These are phyloP conservation scores for Phialocephala subalpina DNA, from an alignment of 2,329 filamentous ascomycete genomes.

Conservation along the genomic window DNA sequence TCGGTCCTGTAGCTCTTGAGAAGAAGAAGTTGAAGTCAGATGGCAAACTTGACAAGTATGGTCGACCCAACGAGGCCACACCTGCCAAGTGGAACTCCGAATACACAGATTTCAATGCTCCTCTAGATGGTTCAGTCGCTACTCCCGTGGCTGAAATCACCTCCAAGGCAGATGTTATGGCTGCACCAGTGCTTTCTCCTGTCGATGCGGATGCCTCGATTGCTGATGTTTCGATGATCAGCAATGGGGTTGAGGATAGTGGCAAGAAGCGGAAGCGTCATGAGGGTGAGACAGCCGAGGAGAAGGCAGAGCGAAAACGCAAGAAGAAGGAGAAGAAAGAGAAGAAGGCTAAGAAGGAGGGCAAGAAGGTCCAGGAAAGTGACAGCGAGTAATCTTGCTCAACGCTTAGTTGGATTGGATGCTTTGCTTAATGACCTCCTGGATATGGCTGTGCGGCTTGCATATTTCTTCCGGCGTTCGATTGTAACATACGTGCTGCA, in stretches of 20 bases:
- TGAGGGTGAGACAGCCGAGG: slow-evolving; percentile 77
- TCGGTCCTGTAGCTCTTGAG: slow-evolving; percentile 90
- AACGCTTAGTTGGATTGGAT: slow-evolving; percentile 13
- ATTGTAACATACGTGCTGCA: slow-evolving; percentile 38
- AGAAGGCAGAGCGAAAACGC: slow-evolving; percentile 61
- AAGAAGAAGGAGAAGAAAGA: slow-evolving; percentile 61
- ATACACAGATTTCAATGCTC: slow-evolving; percentile 88
- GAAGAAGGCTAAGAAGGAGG: slow-evolving; percentile 57
- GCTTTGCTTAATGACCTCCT: slow-evolving; percentile 41
- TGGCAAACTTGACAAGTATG: slow-evolving; percentile 98
- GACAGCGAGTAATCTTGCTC: slow-evolving; percentile 54
- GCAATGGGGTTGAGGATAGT: slow-evolving; percentile 61
- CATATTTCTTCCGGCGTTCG: slow-evolving; percentile 34
- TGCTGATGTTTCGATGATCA: slow-evolving; percentile 56
- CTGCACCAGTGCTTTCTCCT: slow-evolving; percentile 47
- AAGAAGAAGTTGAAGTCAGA: slow-evolving; percentile 99
- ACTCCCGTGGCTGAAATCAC: slow-evolving; percentile 48
- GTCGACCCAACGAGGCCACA: slow-evolving; percentile 89
- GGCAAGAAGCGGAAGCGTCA: slow-evolving; percentile 84
- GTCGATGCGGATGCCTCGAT: slow-evolving; percentile 53
- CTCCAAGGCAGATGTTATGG: slow-evolving; percentile 48
- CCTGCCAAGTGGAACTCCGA: slow-evolving; percentile 91
- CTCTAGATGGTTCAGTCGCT: slow-evolving; percentile 50
- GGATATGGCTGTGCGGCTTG: slow-evolving; percentile 22
- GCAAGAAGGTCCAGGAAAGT: slow-evolving; percentile 45